Percentiles rank a stretch among this genome's conserved stretches.
Conservation (phyloP, 2,329 filamentous ascomycete genomes). For the Tetracladium maxilliforme region DNA sequence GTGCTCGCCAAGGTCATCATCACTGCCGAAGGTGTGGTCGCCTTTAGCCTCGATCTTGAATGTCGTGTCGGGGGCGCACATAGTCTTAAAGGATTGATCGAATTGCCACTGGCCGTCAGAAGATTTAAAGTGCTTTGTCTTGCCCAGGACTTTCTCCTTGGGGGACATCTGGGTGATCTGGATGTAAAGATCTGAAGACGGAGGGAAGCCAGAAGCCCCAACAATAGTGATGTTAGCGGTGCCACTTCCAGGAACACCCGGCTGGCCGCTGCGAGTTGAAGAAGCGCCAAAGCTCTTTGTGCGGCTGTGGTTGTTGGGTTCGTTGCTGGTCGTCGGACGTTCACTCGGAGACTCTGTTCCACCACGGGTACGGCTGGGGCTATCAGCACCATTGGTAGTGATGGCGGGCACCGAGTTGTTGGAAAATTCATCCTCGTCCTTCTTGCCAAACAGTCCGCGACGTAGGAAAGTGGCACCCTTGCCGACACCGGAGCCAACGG, state of each 20-base stretch:
- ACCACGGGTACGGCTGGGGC: no score
- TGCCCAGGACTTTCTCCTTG: constrained; percentile 70
- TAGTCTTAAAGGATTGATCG: constrained; percentile 66
- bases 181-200: constrained; percentile 66
- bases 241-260: constrained; percentile 46
- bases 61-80: constrained; percentile 66
- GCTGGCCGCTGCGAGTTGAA: constrained; percentile 42
- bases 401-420: no score
- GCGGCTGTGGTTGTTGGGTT: constrained; percentile 24
- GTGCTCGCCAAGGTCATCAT: constrained; percentile 71
- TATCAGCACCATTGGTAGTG: no score
- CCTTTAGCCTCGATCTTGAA: constrained; percentile 81
- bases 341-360: not conserved
- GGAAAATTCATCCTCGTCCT: constrained; percentile 33
- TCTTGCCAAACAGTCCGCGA: constrained; percentile 64
- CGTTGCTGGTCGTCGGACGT: constrained; percentile 4
- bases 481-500: constrained; percentile 64
- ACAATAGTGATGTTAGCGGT: constrained; percentile 70
- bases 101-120: constrained; percentile 49
- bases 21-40: constrained; percentile 70
- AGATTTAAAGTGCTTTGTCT: constrained; percentile 82
- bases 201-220: constrained; percentile 63
- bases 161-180: constrained; percentile 49
- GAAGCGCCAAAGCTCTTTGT: constrained; percentile 47
- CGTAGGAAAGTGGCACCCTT: constrained; percentile 86